Conservation (phyloP, 2,329 filamentous ascomycete species). For the Hirsutella thompsonii region DNA sequence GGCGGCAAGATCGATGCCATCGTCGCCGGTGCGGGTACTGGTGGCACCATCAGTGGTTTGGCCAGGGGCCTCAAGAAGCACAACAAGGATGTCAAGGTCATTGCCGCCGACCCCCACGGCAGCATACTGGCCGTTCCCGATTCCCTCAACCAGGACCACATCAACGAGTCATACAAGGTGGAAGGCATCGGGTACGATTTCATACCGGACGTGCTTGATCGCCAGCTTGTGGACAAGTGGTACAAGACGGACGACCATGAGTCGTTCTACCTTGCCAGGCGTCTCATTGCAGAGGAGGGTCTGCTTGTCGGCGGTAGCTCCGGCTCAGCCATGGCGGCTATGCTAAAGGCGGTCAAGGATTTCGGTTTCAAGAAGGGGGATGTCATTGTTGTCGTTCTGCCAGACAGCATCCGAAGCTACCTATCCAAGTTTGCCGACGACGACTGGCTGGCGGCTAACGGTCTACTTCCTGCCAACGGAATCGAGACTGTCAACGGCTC, state of each 20-base stretch:
- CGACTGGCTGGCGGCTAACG: constrained; percentile 96
- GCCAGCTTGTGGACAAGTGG: constrained; percentile 74
- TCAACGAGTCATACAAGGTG: constrained; percentile 86
- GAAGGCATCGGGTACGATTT: constrained; percentile 99
- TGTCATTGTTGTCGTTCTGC: constrained; percentile 79
- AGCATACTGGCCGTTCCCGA: constrained; percentile 81
- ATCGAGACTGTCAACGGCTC: constrained; percentile 29
- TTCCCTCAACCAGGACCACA: constrained; percentile 62
- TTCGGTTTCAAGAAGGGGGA: constrained; percentile 69
- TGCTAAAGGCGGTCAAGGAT: constrained; percentile 65
- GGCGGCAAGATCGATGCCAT: constrained; percentile 69
- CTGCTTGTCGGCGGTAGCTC: constrained; percentile 87
- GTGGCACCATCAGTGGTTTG: constrained; percentile 87
- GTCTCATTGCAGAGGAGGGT: constrained; percentile 88
- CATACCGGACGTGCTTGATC: constrained; percentile 84
- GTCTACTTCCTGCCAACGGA: constrained; percentile 57
- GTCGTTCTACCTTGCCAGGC: constrained; percentile 79
- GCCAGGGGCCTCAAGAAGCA: constrained; percentile 80
- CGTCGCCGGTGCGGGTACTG: constrained; percentile 86
- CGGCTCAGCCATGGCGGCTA: constrained; percentile 78
- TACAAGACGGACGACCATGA: constrained; percentile 95
- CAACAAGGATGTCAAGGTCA: constrained; percentile 70
- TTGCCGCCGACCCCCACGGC: constrained; percentile 85
- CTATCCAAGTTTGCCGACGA: constrained; percentile 98
- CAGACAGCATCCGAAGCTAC: constrained; percentile 95